Conservation (phyloP, 1,139 yeast genomes). For the Saccharomycopsis hybrid region DNA sequence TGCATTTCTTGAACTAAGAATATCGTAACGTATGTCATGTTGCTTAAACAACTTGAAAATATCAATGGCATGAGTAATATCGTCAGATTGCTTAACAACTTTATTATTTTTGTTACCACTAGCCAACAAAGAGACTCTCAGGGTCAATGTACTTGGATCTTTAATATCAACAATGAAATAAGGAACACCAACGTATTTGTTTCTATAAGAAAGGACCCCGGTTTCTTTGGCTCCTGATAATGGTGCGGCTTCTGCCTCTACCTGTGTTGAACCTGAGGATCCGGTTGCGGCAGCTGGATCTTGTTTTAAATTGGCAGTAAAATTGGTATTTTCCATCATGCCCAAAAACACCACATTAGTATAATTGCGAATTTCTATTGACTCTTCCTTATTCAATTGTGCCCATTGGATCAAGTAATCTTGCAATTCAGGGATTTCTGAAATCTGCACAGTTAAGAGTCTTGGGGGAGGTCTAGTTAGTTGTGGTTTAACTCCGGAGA, state of each 20-base stretch:
- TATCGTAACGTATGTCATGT: slow-evolving; percentile 3
- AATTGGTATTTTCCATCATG: background rate
- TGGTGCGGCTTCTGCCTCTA: no score
- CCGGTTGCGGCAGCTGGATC: background rate
- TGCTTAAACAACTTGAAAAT: slow-evolving; percentile 3
- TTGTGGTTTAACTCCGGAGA: no score
- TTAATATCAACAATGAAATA: slow-evolving; percentile 68
- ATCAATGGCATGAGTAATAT: slow-evolving; percentile 19
- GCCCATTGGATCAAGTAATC: slow-evolving; percentile 29
- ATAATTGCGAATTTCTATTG: slow-evolving; percentile 10
- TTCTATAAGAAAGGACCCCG: slow-evolving; percentile 31
- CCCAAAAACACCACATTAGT: slow-evolving; percentile 18
- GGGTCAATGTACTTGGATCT: no score
- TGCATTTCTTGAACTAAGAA: slow-evolving; percentile 24
- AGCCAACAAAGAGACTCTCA: no score
- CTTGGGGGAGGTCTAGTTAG: no score
- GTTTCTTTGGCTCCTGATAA: slow-evolving; percentile 38
- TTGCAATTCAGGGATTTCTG: slow-evolving; percentile 17
- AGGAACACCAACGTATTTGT: slow-evolving; percentile 63
- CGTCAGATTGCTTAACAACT: no score
- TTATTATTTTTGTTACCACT: no score
- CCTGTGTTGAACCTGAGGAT: no score
- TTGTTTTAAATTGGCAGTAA: background rate
- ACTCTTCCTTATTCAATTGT: slow-evolving; percentile 22
- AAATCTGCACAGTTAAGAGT: slow-evolving; percentile 2